Base-by-base conservation (phyloP, 2,329 filamentous ascomycete genomes). In the Periconia sp. region DNA sequence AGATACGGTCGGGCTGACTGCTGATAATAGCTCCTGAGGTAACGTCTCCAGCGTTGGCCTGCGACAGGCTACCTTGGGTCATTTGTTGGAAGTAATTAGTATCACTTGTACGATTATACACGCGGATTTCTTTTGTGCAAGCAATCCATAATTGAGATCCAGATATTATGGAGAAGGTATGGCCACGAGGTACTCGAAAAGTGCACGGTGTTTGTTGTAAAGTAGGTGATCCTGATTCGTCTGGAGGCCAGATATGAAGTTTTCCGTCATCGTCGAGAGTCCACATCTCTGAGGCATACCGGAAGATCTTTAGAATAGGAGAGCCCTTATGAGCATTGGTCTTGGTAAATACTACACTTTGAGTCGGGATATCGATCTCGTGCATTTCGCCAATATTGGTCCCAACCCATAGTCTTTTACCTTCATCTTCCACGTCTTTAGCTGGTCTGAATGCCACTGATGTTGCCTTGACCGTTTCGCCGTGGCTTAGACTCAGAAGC, bases 231-330 rank as follows among this genome's bases (percentile, higher is more conserved):
- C 87, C 86, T 5, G 82, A 82, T n/a, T 83, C 78, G 57, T 91
- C 88, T 4, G 92, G 86, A 1, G 83, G 85, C 94, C 94, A 99
- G 4, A 97, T 82, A 54, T 90, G 85, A 11, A 99, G 74, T 32
- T 87, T 88, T 9, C 94, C 94, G 33, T 87, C 84, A 52, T 96
- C 92, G 65, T 97, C 94, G 34, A 99, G 70, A 0, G 92, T 92
- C 94, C 94, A 99, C 66, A 99, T 82, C 61, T 96, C 89, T 54
- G 90, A 89, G 50, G 84, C 86, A 67, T 95, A 87, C 26, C 94
- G 84, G 63, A 89, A 87, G 29, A 99, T 95, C 57, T 85, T 89
- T 51, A 89, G 82, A 36, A 99, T 81, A 56, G 95, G 89, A 48
- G 84, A 80, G 29, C 89, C 84, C 6, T 85, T 83, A 59, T 97